Evolutionary conservation across 179 eudicot species (phyloP).

Genomic region (Kewa caespitosa): DNA sequence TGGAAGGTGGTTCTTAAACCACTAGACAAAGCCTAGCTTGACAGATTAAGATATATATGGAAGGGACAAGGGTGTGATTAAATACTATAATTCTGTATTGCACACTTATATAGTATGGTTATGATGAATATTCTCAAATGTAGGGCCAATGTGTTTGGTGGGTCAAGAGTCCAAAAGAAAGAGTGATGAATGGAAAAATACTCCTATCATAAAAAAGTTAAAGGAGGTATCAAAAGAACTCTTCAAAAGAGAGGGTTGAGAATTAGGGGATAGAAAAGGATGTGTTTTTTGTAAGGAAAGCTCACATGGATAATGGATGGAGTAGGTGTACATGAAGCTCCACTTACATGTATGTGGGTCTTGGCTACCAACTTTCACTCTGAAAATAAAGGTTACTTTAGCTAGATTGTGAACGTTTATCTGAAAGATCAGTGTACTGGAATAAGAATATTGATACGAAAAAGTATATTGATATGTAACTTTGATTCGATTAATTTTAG

Average conservation of each 20-base stretch:
- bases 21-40: not conserved
- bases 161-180: slow-evolving; percentile 10
- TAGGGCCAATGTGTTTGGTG: slow-evolving; percentile 26
- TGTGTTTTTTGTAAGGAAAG: slow-evolving; percentile 5
- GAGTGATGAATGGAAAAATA: not conserved
- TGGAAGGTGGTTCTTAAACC: no score
- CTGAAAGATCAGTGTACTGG: no score
- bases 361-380: not conserved
- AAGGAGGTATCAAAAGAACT: slow-evolving; percentile 1
- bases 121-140: slow-evolving; percentile 23
- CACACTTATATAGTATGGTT: slow-evolving; percentile 15
- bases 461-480: no score
- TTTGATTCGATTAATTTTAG: no score
- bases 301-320: no score
- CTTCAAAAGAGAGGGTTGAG: slow-evolving; percentile 1
- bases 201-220: not conserved
- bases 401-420: no score
- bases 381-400: not conserved
- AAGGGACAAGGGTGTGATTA: slow-evolving; percentile 21
- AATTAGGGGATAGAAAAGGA: not conserved
- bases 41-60: no score
- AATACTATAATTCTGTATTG: slow-evolving; percentile 18
- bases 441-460: no score
- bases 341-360: slow-evolving; percentile 17
- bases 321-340: slow-evolving; percentile 16